phyloP scores from a whole-genome alignment of 139 green algal genomes.

The Chlorella sp. region DNA sequence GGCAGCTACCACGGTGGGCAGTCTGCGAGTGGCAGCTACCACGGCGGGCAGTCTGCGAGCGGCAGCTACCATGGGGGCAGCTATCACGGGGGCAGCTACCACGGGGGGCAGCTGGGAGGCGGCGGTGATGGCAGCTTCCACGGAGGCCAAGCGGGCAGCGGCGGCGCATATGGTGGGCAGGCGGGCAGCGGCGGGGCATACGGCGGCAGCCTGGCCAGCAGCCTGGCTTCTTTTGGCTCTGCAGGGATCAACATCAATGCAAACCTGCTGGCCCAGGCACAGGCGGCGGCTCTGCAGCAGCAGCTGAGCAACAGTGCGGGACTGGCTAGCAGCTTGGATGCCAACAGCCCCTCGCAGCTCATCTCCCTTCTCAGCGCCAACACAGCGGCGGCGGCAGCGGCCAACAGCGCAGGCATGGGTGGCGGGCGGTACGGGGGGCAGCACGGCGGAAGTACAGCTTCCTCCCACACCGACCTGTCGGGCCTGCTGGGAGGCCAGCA shows the following conservation, averaged over 20 bases:
- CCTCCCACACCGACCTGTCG: constrained; percentile 35
- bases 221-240: constrained; percentile 5
- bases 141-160: not conserved
- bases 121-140: not conserved
- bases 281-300: constrained; percentile 26
- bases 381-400: constrained; percentile 2
- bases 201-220: not conserved
- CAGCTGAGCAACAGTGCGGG: constrained; percentile 11
- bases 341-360: constrained; percentile 34
- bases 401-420: not conserved
- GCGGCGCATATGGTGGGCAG: not conserved
- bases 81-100: constrained; percentile 7
- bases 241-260: constrained; percentile 10
- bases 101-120: not conserved
- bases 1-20: not conserved
- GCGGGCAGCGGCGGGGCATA: not conserved
- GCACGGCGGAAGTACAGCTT: not conserved
- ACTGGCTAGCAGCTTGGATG: constrained; percentile 1
- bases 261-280: constrained; percentile 21
- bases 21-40: not conserved
- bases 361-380: constrained; percentile 27
- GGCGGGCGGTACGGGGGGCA: not conserved
- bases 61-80: not conserved
- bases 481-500: constrained; percentile 27
- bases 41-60: not conserved